Conservation (phyloP, 768 basidiomycete species). For the Pholiota conissans region DNA sequence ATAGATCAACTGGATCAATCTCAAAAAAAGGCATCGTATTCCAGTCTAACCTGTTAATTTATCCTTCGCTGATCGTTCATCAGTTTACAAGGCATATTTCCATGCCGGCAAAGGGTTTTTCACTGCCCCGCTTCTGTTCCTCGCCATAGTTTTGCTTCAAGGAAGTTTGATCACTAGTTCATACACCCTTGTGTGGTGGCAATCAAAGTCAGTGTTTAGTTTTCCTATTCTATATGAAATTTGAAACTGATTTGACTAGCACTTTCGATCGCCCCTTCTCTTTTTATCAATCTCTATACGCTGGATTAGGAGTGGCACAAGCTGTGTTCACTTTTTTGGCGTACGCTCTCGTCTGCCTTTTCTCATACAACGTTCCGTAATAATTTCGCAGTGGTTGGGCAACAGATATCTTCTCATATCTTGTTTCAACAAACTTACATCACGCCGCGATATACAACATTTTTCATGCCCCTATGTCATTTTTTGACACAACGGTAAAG, state of each 20-base stretch:
- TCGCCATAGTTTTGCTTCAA: slow-evolving; percentile 59
- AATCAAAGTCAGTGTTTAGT: slow-evolving; percentile 46
- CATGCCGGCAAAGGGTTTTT: slow-evolving; percentile 51
- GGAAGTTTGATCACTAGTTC: slow-evolving; percentile 59
- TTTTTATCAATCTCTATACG: slow-evolving; percentile 68
- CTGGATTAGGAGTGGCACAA: slow-evolving; percentile 58
- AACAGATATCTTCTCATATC: slow-evolving; percentile 57
- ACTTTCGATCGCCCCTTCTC: slow-evolving; percentile 48
- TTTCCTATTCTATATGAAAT: not conserved
- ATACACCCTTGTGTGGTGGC: slow-evolving; percentile 75
- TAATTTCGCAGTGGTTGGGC: slow-evolving; percentile 40
- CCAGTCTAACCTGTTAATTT: not conserved
- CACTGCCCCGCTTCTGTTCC: slow-evolving; percentile 50
- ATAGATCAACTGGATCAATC: slow-evolving; percentile 64
- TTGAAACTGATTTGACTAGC: slow-evolving; percentile 24
- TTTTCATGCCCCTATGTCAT: slow-evolving; percentile 73
- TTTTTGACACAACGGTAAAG: slow-evolving; percentile 68
- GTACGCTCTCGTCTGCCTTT: slow-evolving; percentile 31
- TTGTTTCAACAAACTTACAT: slow-evolving; percentile 66
- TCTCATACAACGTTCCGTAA: not conserved
- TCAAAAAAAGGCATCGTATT: slow-evolving; percentile 39
- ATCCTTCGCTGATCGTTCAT: not conserved
- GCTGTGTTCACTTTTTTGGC: slow-evolving; percentile 54
- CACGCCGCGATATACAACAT: slow-evolving; percentile 53
- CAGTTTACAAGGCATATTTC: slow-evolving; percentile 63